Conservation (phyloP, 495 filamentous ascomycete genomes). For the Podospora anserina region DNA sequence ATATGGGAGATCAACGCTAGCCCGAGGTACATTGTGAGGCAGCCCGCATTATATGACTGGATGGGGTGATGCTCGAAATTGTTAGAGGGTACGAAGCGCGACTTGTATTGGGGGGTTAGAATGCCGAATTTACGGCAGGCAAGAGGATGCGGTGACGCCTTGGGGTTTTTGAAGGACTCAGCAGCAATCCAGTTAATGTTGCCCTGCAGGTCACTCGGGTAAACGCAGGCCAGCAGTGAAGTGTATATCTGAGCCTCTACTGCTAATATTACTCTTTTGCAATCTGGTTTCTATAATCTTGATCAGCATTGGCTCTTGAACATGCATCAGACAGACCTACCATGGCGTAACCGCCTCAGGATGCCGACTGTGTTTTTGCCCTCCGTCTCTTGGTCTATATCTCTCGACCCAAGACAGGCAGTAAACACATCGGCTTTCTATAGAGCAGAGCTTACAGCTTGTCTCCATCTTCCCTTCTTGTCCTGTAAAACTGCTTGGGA, state of each 20-base stretch:
- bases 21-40: background rate
- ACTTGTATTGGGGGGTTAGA: background rate
- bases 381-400: background rate
- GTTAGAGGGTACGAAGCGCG: background rate
- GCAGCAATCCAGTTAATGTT: no score
- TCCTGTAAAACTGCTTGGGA: no score
- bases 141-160: background rate
- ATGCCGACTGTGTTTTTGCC: background rate
- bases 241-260: background rate
- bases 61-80: background rate
- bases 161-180: background rate
- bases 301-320: background rate
- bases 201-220: background rate
- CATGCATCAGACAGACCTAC: background rate
- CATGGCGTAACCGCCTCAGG: background rate
- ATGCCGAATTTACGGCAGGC: slow-evolving; percentile 12
- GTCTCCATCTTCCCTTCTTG: no score
- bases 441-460: no score
- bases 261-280: background rate
- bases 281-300: background rate
- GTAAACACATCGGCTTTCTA: background rate
- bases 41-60: background rate
- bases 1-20: background rate
- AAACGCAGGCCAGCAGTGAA: background rate
- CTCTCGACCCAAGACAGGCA: background rate